Conservation (phyloP, 371 early-diverging fungal genomes). For the Basidiobolus heterosporus region DNA sequence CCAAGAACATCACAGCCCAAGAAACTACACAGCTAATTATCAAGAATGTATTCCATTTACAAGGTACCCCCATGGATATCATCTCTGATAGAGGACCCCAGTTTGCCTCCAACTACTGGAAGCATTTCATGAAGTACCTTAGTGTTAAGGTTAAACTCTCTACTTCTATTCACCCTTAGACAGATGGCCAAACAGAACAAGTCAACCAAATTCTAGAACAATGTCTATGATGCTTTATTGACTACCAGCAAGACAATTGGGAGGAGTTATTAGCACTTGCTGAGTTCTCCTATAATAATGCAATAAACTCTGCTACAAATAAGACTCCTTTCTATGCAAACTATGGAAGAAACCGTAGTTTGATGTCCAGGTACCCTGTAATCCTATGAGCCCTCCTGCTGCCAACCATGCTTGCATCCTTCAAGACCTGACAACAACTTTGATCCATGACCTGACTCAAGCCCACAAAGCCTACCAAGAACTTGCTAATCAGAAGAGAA, state of each 20-base stretch:
- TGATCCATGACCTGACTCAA: background rate
- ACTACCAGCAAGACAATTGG: slow-evolving; percentile 28
- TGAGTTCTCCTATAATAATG: slow-evolving; percentile 32
- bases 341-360: slow-evolving; percentile 2
- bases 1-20: slow-evolving; percentile 3
- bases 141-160: slow-evolving; percentile 15
- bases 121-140: slow-evolving; percentile 7
- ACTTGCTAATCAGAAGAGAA: background rate
- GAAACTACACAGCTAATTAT: slow-evolving; percentile 8
- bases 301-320: slow-evolving; percentile 11
- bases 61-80: slow-evolving; percentile 7
- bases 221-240: slow-evolving; percentile 20
- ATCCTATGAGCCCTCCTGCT: background rate
- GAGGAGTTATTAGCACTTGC: slow-evolving; percentile 16
- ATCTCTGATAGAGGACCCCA: slow-evolving; percentile 6
- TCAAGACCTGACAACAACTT: background rate
- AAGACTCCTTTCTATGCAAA: slow-evolving; percentile 15
- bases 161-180: slow-evolving; percentile 24
- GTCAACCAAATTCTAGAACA: slow-evolving; percentile 26
- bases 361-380: background rate
- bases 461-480: background rate
- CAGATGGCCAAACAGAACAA: slow-evolving; percentile 33
- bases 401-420: background rate
- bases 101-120: slow-evolving; percentile 23
- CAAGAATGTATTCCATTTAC: slow-evolving; percentile 7